These are phyloP conservation scores for Aspergillus haitiensis DNA, from an alignment of 495 filamentous ascomycete species.

Conservation along the genomic window DNA sequence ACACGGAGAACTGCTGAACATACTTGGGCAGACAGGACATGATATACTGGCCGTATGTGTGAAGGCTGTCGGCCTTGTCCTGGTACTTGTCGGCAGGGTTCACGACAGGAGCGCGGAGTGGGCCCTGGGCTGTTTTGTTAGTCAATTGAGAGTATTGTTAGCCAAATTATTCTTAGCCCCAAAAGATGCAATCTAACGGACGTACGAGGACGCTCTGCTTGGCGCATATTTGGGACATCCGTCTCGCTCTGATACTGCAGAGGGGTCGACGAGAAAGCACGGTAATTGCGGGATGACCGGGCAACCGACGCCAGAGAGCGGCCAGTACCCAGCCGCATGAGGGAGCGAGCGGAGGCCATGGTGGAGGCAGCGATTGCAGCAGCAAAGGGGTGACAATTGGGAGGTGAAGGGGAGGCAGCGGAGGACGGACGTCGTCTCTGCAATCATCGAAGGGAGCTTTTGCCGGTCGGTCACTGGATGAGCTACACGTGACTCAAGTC, in stretches of 20 bases:
- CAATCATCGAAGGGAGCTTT: constrained; percentile 33
- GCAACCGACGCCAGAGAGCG: constrained; percentile 62
- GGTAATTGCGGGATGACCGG: constrained; percentile 52
- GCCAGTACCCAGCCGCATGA: constrained; percentile 65
- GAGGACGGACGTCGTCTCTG: constrained; percentile 23
- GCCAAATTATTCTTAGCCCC: constrained; percentile 7
- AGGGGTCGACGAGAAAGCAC: constrained; percentile 58
- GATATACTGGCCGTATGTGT: constrained; percentile 93
- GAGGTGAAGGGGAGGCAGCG: constrained; percentile 22
- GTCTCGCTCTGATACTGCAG: constrained; percentile 48
- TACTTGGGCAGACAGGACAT: constrained; percentile 97
- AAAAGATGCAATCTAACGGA: constrained; percentile 14
- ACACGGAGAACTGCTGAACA: constrained; percentile 97
- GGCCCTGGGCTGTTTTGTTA: constrained; percentile 49
- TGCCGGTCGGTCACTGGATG: constrained; percentile 32
- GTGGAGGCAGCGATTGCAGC: constrained; percentile 37
- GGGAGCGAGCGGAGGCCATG: constrained; percentile 56
- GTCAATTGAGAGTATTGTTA: constrained; percentile 22
- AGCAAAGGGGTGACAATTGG: constrained; percentile 17
- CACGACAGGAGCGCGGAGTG: constrained; percentile 74
- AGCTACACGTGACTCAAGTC: constrained; percentile 14
- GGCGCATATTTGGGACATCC: constrained; percentile 65
- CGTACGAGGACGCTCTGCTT: constrained; percentile 62
- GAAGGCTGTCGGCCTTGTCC: constrained; percentile 77
- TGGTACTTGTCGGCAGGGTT: constrained; percentile 93